Evolutionary conservation across 768 basidiomycete species (phyloP), one percentile per base, ranked within the genome.

Genomic region (Boletus barrowsii): DNA sequence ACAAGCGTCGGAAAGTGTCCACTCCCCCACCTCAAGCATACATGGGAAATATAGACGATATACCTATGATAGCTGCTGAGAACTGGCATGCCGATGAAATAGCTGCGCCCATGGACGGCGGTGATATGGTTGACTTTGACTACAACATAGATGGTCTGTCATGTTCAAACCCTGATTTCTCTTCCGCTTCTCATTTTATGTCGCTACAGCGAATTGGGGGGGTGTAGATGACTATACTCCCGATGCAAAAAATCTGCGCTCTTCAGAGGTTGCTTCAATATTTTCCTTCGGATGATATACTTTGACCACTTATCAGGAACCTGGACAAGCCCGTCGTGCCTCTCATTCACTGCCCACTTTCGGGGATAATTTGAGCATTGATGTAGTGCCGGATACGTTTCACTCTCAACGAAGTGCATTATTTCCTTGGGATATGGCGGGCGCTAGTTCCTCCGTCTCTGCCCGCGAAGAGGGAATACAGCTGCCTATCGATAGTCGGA

Each of bases 341-440:
- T 88, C 90, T 42, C 78, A 80, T 18, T 79, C 81, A 13, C 76
- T 76, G 14, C 83, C 82, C 40, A 62, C 76, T 10, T 55, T 80
- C 24, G 81, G 78, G 36, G 79, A 76, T 46, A 71, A 82, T 53
- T 70, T 86, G 41, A 79, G 74, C 13, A 61, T 81, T 47, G 79
- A 79, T 42, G 55, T 77, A 6, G 75, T 68, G 35, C 66, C 72
- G 29, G 73, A 75, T 39, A 68, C 68, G 32, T 67, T 71, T 40
- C 72, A 75, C 29, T 88, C 87, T 18, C 88, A 89, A 62, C 75
- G 79, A 33, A 87, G 83, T 58, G 83, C 85, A 10, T 65, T 91
- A 30, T 90, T 90, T 65, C 90, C 90, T 6, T 93, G 90, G 90
- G 88, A 92, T 63, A 80, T 91, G 65, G 89, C 88, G 5, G 87